Evolutionary conservation across 768 basidiomycete species (phyloP), one percentile per base, ranked within the genome.

Genomic region (Leucocoprinus birnbaumii): DNA sequence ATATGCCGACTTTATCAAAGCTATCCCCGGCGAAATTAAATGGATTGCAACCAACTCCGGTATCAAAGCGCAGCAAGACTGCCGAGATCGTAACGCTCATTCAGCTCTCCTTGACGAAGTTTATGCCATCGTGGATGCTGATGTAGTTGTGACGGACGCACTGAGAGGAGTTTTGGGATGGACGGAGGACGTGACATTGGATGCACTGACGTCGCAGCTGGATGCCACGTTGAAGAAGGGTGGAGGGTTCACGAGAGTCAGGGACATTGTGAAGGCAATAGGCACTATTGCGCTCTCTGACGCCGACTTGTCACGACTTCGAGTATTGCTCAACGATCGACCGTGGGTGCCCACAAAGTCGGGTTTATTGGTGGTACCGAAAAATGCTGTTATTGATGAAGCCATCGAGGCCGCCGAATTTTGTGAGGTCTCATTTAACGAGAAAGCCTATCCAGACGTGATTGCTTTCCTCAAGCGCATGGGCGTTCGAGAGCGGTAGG

Each of bases 401-500:
- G 46, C 52, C 1, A 38, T 62, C 22, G 18, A 51, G 3, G 61
- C 61, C 1, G 61, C 64, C 8, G 68, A 71, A 2, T 68, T 72
- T 52, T 38, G 61, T 48, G 61, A 68, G 44, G 60, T 70, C 19
- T 55, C 47, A 47, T 66, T 62, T 27, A 46, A 21, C 27, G 41
- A 65, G 42, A 59, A 51, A 41, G 62, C 50, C 0, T 60, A 68
- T 48, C 42, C 41, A 49, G 58, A 40, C 53, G 63, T 22, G 13
- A 53, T 50, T 34, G 40, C 0, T 63, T 73, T 59, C 60, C 75
- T 41, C 56, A 44, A 10, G n/a, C 50, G 53, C 3, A 69, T 78
- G 67, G 77, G 76, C 18, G 77, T 77, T 56, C 56, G 59, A 1
- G 66, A 77, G n/a, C 64, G 60, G 78, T 78, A 54, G 27, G 64